Evolutionary conservation across 805 yeast genomes (phyloP).

Genomic region (Tanozyma kutaoensis): DNA sequence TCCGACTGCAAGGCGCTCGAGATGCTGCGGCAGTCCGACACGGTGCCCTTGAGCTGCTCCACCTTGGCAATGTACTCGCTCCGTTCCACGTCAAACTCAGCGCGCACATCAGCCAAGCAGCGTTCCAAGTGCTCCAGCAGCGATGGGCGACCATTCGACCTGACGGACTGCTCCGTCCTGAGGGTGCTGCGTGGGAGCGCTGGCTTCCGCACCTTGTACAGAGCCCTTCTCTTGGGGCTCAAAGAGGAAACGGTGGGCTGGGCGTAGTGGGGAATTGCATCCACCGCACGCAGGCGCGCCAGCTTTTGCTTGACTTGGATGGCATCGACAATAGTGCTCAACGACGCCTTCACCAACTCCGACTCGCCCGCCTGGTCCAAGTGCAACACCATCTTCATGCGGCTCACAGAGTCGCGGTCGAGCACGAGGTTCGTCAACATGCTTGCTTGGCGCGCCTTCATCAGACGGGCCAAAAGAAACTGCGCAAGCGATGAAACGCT

Average conservation of each 20-base stretch:
- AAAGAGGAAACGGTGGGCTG: slow-evolving; percentile 17
- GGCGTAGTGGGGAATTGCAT: slow-evolving; percentile 14
- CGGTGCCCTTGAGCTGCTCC: too few relatives aligned
- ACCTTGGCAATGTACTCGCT: slow-evolving; percentile 1
- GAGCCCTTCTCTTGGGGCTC: slow-evolving; percentile 3
- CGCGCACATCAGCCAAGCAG: neutral
- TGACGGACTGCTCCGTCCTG: slow-evolving; percentile 1
- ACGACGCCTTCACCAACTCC: slow-evolving; percentile 12
- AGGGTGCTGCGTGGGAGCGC: neutral
- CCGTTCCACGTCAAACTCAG: neutral
- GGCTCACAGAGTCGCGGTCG: slow-evolving; percentile 4
- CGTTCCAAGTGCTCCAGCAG: neutral
- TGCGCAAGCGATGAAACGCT: slow-evolving; percentile 16
- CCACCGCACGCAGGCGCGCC: neutral
- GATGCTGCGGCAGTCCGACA: too few relatives aligned
- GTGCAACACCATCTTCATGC: slow-evolving; percentile 12
- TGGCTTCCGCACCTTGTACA: neutral
- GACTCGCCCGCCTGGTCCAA: slow-evolving; percentile 14
- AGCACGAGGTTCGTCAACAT: slow-evolving; percentile 15
- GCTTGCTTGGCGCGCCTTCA: slow-evolving; percentile 11
- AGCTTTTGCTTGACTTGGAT: slow-evolving; percentile 3
- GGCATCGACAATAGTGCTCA: slow-evolving; percentile 12
- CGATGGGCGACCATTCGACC: neutral
- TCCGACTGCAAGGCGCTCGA: too few relatives aligned
- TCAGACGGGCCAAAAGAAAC: slow-evolving; percentile 4